Evolutionary conservation across 768 basidiomycete species (phyloP).

Genomic region (Wakefieldia striispora): DNA sequence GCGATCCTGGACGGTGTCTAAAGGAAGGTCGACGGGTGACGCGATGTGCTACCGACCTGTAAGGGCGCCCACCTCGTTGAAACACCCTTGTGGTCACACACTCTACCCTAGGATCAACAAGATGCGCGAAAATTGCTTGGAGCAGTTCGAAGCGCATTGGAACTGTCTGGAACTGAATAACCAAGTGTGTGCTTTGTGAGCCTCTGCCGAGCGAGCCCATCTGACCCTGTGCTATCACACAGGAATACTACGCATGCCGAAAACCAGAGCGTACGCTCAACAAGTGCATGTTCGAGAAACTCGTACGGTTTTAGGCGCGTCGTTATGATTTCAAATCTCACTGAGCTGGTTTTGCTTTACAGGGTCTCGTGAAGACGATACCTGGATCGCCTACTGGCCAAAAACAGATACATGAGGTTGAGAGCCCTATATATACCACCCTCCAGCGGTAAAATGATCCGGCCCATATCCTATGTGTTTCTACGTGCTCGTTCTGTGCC

Average conservation of each 20-base stretch:
- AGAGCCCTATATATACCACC: conserved; percentile 76
- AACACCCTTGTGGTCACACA: not conserved
- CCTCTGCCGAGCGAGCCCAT: not conserved
- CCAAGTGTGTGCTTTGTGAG: conserved; percentile 62
- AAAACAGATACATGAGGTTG: conserved; percentile 84
- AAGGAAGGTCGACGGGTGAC: conserved; percentile 96
- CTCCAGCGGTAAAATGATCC: conserved; percentile 68
- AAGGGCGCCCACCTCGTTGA: conserved; percentile 32
- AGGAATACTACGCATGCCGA: conserved; percentile 91
- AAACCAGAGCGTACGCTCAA: conserved; percentile 86
- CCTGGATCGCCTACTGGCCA: conserved; percentile 84
- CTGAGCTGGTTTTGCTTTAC: conserved; percentile 1
- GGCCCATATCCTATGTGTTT: not conserved
- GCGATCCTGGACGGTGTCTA: conserved; percentile 86
- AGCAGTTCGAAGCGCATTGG: conserved; percentile 91
- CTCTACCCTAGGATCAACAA: conserved; percentile 68
- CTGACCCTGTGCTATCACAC: conserved; percentile 1
- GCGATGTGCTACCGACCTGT: conserved; percentile 93
- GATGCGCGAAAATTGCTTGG: conserved; percentile 87
- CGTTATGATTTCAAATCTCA: not conserved
- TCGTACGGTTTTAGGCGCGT: conserved; percentile 54
- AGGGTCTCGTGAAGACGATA: conserved; percentile 91
- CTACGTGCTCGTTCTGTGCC: not conserved
- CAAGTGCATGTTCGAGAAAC: conserved; percentile 93
- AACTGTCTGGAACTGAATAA: conserved; percentile 92